Percentiles rank a stretch among this genome's conserved stretches.
Conservation (phyloP, 2,329 filamentous ascomycete genomes). For the Xylaria sp. region DNA sequence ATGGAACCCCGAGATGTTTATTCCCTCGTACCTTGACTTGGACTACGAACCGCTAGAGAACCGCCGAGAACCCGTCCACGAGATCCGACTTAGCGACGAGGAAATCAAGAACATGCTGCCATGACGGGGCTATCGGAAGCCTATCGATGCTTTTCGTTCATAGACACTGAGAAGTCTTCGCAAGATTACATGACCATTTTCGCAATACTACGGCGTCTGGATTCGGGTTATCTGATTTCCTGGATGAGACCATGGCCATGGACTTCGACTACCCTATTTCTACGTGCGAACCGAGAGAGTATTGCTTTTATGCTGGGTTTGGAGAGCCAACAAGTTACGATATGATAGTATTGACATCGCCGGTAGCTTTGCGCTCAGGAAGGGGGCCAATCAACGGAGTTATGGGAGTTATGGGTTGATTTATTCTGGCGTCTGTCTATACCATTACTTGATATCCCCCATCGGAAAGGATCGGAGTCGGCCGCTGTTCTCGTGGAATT, state of each 20-base stretch:
- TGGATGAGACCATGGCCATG: constrained; percentile 48
- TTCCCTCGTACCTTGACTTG: constrained; percentile 80
- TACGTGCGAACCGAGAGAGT: constrained; percentile 37
- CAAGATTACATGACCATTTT: constrained; percentile 49
- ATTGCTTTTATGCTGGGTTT: constrained; percentile 35
- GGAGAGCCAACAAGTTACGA: constrained; percentile 41
- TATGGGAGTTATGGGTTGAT: constrained; percentile 31
- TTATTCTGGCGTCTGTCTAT: constrained; percentile 32
- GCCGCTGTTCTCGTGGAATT: constrained; percentile 22
- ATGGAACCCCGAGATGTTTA: constrained; percentile 88
- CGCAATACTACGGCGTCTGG: constrained; percentile 50
- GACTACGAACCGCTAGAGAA: constrained; percentile 81
- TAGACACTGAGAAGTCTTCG: constrained; percentile 48
- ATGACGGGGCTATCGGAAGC: constrained; percentile 53
- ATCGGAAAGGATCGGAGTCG: constrained; percentile 22
- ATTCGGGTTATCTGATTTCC: constrained; percentile 46
- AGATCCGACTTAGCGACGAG: constrained; percentile 82
- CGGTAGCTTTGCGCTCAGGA: constrained; percentile 13
- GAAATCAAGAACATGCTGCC: constrained; percentile 77
- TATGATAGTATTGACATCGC: constrained; percentile 40
- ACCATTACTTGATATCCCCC: constrained; percentile 36
- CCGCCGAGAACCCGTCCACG: constrained; percentile 79
- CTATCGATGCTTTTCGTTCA: constrained; percentile 38
- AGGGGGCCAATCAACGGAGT: constrained; percentile 23
- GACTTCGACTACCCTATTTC: constrained; percentile 38